Percentiles rank a stretch among this genome's conserved stretches.
Conservation (phyloP, 2,329 filamentous ascomycete genomes). For the Cordyceps farinosa region DNA sequence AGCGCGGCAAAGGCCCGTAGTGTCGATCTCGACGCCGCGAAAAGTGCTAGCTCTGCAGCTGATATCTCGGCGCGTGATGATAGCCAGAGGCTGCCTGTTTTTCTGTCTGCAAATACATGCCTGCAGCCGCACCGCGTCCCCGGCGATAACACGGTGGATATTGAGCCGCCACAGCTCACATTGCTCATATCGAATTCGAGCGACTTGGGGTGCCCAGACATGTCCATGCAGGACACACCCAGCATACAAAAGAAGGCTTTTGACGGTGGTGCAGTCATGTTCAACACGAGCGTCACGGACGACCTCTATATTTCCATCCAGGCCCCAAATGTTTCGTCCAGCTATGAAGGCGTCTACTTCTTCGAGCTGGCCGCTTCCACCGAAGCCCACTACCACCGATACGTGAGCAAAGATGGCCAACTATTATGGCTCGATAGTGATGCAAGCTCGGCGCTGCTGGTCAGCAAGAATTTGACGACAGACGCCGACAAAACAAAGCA, state of each 20-base stretch:
- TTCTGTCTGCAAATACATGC: slow-evolving; percentile 84
- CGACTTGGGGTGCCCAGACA: slow-evolving; percentile 29
- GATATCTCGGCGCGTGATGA: slow-evolving; percentile 18
- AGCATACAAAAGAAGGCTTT: slow-evolving; percentile 44
- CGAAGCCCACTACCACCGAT: slow-evolving; percentile 72
- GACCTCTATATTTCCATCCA: slow-evolving; percentile 74
- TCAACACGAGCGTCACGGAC: slow-evolving; percentile 56
- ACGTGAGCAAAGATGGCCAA: slow-evolving; percentile 36
- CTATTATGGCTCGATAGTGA: slow-evolving; percentile 85
- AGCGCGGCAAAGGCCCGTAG: slow-evolving; percentile 19
- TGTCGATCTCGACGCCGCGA: slow-evolving; percentile 21
- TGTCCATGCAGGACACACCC: slow-evolving; percentile 21
- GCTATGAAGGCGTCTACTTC: slow-evolving; percentile 66
- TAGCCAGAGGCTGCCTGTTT: slow-evolving; percentile 52
- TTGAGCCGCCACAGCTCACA: slow-evolving; percentile 66
- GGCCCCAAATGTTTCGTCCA: slow-evolving; percentile 61
- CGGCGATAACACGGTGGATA: slow-evolving; percentile 16
- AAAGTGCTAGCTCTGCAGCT: slow-evolving; percentile 17
- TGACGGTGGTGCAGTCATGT: slow-evolving; percentile 65
- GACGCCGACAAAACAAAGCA: slow-evolving; percentile 53
- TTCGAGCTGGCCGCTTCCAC: slow-evolving; percentile 80
- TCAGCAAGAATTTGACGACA: slow-evolving; percentile 68
- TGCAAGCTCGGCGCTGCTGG: slow-evolving; percentile 70
- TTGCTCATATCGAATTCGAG: slow-evolving; percentile 68
- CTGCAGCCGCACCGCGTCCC: slow-evolving; percentile 58